Base-by-base conservation (phyloP, 2,329 filamentous ascomycete genomes). In the Trichoderma pleuroti region DNA sequence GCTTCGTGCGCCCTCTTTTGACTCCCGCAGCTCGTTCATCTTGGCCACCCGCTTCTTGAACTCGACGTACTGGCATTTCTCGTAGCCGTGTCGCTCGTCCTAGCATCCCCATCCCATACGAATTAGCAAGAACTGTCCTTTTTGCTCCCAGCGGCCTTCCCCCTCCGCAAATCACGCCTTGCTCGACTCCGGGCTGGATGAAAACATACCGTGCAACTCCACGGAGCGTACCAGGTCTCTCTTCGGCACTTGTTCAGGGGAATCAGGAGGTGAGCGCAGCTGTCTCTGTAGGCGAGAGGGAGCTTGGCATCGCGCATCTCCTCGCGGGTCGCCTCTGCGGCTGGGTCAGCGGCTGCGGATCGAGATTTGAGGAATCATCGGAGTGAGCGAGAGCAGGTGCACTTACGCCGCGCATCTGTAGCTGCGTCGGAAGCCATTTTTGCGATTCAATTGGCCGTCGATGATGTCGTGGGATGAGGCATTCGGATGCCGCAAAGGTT, bases 61-160 rank as follows among this genome's bases (percentile, higher is more conserved):
- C 82, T 98, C 96, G 74, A 92, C 92, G 84, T 99, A 99, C 80
- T 99, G 96, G 89, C 96, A 99, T 83, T 98, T 98, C 82, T 99
- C 96, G 87, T 99, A 99, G 79, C 91, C 92, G 84, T 99, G 96
- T 86, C 96, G 88, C 87, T 99, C 96, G 82, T 94, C 90, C 96
- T 98, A 80, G 72, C 71, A 46, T 36, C 5, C 54, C 16, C 62
- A 70, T 68, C 68, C 70, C 26, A 32, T n/a, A 16, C 14, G 12
- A 30, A 36, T 74, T 46, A 62, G 71, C 70, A 63, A 67, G 18
- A 11, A 6, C 21, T 32, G 18, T 21, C 34, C 26, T 16, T 24
- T 34, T 39, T 24, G 12, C 24, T 46, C 36, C 36, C 72, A 62
- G 46, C n/a, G 60, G 71, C 59, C 72, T 56, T 64, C 14, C 11